Conservation (phyloP, 2,329 filamentous ascomycete species). For the Botrytis cinerea region DNA sequence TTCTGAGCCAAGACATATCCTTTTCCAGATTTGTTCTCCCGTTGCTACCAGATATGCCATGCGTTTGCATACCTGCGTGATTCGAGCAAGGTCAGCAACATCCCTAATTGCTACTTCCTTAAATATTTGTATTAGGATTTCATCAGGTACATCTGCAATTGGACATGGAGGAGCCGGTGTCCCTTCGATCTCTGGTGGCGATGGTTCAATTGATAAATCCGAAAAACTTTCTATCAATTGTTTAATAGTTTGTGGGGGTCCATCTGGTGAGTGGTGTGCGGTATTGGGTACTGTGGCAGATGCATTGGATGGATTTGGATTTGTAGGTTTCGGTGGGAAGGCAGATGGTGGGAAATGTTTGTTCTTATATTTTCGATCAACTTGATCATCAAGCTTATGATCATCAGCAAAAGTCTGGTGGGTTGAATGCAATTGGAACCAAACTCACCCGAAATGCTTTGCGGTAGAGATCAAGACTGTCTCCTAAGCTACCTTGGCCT, state of each 20-base stretch:
- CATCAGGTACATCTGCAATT: slow-evolving; percentile 74
- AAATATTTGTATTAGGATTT: slow-evolving; percentile 81
- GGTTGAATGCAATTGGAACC: not conserved
- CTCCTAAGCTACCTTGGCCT: slow-evolving; percentile 78
- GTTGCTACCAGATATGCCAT: slow-evolving; percentile 82
- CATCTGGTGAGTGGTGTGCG: slow-evolving; percentile 58
- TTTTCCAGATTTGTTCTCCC: slow-evolving; percentile 85
- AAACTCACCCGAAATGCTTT: slow-evolving; percentile 77
- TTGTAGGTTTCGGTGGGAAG: slow-evolving; percentile 48
- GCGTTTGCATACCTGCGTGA: slow-evolving; percentile 81
- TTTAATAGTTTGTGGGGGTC: slow-evolving; percentile 55
- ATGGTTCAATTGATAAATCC: slow-evolving; percentile 64
- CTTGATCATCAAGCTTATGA: slow-evolving; percentile 72
- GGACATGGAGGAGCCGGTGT: slow-evolving; percentile 76
- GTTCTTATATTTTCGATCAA: slow-evolving; percentile 84
- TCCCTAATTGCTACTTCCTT: slow-evolving; percentile 71
- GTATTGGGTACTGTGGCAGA: slow-evolving; percentile 54
- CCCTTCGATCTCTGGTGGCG: slow-evolving; percentile 69
- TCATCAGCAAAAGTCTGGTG: slow-evolving; percentile 25
- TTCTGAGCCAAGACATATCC: slow-evolving; percentile 66
- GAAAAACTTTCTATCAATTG: slow-evolving; percentile 80
- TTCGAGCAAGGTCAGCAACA: slow-evolving; percentile 72
- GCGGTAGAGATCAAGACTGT: slow-evolving; percentile 85
- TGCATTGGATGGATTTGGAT: slow-evolving; percentile 49
- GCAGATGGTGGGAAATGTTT: slow-evolving; percentile 79